These are phyloP conservation scores for Parmelia sp. DNA, from an alignment of 495 filamentous ascomycete genomes.

Conservation along the genomic window DNA sequence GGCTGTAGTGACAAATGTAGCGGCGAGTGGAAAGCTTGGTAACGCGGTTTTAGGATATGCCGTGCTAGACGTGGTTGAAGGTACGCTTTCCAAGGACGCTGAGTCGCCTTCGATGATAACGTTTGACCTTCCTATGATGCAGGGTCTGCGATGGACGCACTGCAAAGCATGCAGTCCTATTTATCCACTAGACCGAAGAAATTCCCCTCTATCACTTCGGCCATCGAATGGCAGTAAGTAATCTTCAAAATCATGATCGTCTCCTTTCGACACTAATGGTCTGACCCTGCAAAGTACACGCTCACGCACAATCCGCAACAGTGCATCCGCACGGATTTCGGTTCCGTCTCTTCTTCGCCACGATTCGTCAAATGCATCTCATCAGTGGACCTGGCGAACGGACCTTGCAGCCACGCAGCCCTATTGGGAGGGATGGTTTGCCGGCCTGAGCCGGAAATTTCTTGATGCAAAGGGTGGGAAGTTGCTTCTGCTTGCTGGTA, in stretches of 20 bases:
- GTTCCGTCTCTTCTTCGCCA: conserved; percentile 74
- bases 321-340: conserved; percentile 68
- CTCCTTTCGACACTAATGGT: conserved; percentile 7
- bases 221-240: conserved; percentile 85
- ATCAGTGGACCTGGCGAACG: conserved; percentile 79
- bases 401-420: conserved; percentile 76
- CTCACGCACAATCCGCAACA: conserved; percentile 81
- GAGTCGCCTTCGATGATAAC: neutral
- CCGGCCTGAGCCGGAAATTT: conserved; percentile 82
- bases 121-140: conserved; percentile 15
- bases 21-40: conserved; percentile 58
- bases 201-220: conserved; percentile 68
- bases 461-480: conserved; percentile 79
- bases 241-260: conserved; percentile 6
- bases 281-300: conserved; percentile 47
- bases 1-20: conserved; percentile 85
- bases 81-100: conserved; percentile 37
- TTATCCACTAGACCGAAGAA: conserved; percentile 73
- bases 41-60: conserved; percentile 71
- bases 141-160: conserved; percentile 78
- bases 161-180: conserved; percentile 89
- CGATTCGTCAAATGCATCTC: conserved; percentile 35
- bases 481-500: conserved; percentile 83
- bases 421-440: conserved; percentile 94
- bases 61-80: conserved; percentile 91